Conservation (phyloP, 2,329 filamentous ascomycete species). For the Diplocarpon mali region DNA sequence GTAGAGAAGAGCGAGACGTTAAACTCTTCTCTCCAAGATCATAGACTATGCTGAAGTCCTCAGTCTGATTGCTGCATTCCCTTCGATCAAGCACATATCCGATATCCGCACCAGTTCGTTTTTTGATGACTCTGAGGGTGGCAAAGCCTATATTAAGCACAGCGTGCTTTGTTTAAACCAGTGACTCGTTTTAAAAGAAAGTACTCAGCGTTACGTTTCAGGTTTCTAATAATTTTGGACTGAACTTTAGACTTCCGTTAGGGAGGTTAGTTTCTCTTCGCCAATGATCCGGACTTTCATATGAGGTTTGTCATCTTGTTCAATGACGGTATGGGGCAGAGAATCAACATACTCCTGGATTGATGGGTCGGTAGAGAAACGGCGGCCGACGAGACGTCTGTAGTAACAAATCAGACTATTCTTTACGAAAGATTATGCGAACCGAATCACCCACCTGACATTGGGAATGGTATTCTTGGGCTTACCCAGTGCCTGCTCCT, state of each 20-base stretch:
- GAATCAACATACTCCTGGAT: slow-evolving; percentile 2
- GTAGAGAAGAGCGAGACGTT: slow-evolving; percentile 7
- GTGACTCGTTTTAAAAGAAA: slow-evolving; percentile 1
- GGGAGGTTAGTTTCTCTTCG: slow-evolving; percentile 1
- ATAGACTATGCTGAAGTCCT: slow-evolving; percentile 3
- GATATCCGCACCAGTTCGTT: slow-evolving; percentile 61
- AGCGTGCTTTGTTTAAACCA: slow-evolving; percentile 53
- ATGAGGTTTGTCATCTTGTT: background rate
- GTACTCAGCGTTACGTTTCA: slow-evolving; percentile 6
- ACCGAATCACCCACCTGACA: slow-evolving; percentile 8
- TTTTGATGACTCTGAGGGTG: slow-evolving; percentile 65
- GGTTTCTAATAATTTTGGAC: slow-evolving; percentile 5
- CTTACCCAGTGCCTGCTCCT: no score
- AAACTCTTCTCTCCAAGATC: slow-evolving; percentile 2
- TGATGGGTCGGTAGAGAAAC: slow-evolving; percentile 3
- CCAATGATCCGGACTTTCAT: slow-evolving; percentile 3
- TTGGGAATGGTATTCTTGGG: no score
- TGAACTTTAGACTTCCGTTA: slow-evolving; percentile 7
- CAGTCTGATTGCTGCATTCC: background rate
- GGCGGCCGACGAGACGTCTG: slow-evolving; percentile 6
- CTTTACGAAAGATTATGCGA: no score
- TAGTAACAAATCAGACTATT: no score
- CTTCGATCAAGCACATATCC: slow-evolving; percentile 51
- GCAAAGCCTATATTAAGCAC: slow-evolving; percentile 54
- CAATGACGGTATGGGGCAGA: slow-evolving; percentile 6